Evolutionary conservation across 2,329 filamentous ascomycete species (phyloP).

Genomic region (Phialemoniopsis sp.): DNA sequence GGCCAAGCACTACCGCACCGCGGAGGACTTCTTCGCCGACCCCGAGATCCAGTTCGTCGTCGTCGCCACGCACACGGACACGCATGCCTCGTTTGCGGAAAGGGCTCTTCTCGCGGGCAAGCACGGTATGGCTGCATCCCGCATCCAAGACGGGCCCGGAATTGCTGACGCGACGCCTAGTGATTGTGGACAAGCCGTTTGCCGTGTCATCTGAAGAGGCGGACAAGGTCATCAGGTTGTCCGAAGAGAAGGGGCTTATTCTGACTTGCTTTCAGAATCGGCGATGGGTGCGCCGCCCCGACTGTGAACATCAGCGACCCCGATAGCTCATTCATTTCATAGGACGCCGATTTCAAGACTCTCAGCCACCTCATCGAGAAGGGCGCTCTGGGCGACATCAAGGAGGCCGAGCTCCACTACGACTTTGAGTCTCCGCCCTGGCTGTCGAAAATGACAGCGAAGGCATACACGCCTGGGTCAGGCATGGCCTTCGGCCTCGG

Average conservation of each 20-base stretch:
- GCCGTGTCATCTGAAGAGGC: conserved; percentile 55
- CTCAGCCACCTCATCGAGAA: conserved; percentile 47
- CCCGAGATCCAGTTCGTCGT: conserved; percentile 55
- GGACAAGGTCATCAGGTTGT: conserved; percentile 44
- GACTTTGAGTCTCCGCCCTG: conserved; percentile 43
- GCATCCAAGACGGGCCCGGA: too few species aligned
- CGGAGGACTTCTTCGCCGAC: conserved; percentile 57
- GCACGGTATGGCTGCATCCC: conserved; percentile 46
- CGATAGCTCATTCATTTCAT: conserved; percentile 2
- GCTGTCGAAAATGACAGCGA: conserved; percentile 19
- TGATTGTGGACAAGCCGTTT: conserved; percentile 65
- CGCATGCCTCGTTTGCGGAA: conserved; percentile 52
- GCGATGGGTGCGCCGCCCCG: too few species aligned
- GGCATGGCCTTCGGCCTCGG: conserved; percentile 33
- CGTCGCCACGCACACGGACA: conserved; percentile 45
- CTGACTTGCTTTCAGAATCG: conserved; percentile 43
- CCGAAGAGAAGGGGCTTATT: conserved; percentile 38
- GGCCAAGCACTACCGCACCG: conserved; percentile 52
- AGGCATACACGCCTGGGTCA: conserved; percentile 24
- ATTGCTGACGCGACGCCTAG: conserved; percentile 18
- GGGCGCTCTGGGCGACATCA: conserved; percentile 52
- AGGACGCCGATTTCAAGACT: conserved; percentile 57
- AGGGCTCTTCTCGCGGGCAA: conserved; percentile 54
- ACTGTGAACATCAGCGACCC: too few species aligned
- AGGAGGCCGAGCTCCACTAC: conserved; percentile 64